Base-by-base conservation (phyloP, 2,329 filamentous ascomycete species). In the Colletotrichum sidae region DNA sequence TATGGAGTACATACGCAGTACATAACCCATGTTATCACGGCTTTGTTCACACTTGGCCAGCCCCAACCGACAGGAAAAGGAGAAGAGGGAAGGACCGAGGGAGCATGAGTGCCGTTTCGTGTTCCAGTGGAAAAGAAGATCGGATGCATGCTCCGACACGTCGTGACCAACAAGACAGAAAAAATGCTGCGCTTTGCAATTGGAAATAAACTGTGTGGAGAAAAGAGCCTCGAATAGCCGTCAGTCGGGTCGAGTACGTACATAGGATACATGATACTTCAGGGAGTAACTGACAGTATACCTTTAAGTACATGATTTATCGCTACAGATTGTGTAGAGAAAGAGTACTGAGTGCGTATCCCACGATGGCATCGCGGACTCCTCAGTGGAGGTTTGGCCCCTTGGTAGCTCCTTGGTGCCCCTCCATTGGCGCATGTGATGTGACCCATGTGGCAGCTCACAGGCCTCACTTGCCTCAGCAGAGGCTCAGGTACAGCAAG, bases 371-470 rank as follows among this genome's bases (percentile, higher is more conserved):
- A 62, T 56, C 47, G 41, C 62, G 51, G 57, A 34, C 49, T 53
- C 33, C 10, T n/a, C 17, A 46, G 56, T 61, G 61, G 58, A 56
- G 52, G 41, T 65, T 62, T 52, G 45, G 52, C 44, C 38, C 44
- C 57, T 61, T 52, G 62, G 62, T 47, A 54, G 57, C 53, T 62
- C 52, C 62, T 65, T 65, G 62, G 62, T 67, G 64, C 60, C 64
- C 60, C 60, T 65, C 63, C 60, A 59, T 67, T 67, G 60, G 60
- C 59, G 55, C 64, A 67, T 67, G 64, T 67, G 64, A 67, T 67
- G 64, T 45, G 44, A 53, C 64, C 47, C 64, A 67, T 67, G 64
- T 67, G 64, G 64, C 60, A 67, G 54, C 44, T 65, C 52, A 51
- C 52, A 65, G 62, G 58, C 58, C 62, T 62, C 58, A 65, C 52